Conservation (phyloP, 2,329 filamentous ascomycete species). For the Neoscytalidium dimidiatum region DNA sequence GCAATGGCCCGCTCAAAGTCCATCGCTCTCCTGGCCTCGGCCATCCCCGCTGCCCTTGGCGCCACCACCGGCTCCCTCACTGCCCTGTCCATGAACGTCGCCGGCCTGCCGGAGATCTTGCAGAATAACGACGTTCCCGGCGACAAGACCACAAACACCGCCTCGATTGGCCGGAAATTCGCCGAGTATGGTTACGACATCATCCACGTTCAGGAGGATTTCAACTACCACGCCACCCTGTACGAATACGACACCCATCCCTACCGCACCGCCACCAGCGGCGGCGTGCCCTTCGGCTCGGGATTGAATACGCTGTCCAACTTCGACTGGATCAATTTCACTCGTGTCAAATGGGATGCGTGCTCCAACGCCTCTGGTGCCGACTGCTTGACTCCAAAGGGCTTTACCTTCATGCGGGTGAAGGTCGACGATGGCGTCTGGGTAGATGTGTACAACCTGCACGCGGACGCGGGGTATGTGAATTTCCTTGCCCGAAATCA, state of each 20-base stretch:
- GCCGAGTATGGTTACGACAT: conserved; percentile 57
- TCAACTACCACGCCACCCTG: conserved; percentile 67
- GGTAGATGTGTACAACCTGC: conserved; percentile 67
- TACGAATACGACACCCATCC: conserved; percentile 63
- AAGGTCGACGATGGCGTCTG: conserved; percentile 56
- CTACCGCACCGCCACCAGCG: conserved; percentile 64
- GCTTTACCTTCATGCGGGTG: conserved; percentile 67
- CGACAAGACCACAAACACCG: conserved; percentile 61
- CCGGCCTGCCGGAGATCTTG: conserved; percentile 59
- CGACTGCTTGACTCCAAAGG: conserved; percentile 70
- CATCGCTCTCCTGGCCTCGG: conserved; percentile 9
- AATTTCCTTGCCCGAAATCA: neutral
- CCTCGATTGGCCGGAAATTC: conserved; percentile 59
- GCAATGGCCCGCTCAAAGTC: neutral
- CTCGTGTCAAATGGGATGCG: conserved; percentile 59
- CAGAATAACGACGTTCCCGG: conserved; percentile 63
- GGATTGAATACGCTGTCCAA: conserved; percentile 67
- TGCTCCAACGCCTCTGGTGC: conserved; percentile 56
- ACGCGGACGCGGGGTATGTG: conserved; percentile 62
- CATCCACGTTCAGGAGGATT: conserved; percentile 69
- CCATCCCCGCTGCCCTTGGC: neutral
- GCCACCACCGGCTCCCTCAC: conserved; percentile 46
- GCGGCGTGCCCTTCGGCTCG: conserved; percentile 63
- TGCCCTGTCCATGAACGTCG: conserved; percentile 61
- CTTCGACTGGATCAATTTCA: conserved; percentile 58